Evolutionary conservation across 345 rosid genomes (phyloP), one percentile per base, ranked within the genome.

Genomic region (Boechera divaricarpa): DNA sequence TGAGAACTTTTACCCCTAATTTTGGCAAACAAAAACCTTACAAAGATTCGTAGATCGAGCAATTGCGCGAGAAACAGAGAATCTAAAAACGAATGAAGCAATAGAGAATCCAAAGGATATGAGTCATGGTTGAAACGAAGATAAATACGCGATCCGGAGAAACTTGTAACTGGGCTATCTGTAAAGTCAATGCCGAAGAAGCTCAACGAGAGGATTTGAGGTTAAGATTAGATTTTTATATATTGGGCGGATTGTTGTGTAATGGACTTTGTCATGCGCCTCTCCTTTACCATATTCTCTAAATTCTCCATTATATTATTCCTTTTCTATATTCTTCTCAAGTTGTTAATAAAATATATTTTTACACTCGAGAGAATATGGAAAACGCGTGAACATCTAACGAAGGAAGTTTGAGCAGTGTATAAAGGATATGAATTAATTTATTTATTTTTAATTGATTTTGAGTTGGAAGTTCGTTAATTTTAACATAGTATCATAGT

Each of bases 111-210:
- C 28, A 72, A 78, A 38, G 81, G 81, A 78, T 78, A 78, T 78
- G 81, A 78, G 81, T 78, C 81, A 78, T 78, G 55, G 55, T 6
- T 65, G 72, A 58, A 60, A 48, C 70, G 57, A 53, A 29, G 79
- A 21, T 21, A 21, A 21, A 21, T 21, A 21, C 24, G 77, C 48
- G 76, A 63, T 42, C 53, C 53, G 36, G 38, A 42, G 52, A 26
- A 15, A 13, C 2, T 24, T 42, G 18, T 6, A 31, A 18, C 29
- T 38, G 28, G 39, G 39, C 10, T 39, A 11, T 38, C 44, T 10
- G 5, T 11, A 62, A 33, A 26, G 79, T 76, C 79, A 68, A 76
- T 58, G 61, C 18, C 10, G 73, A 67, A 66, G 73, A 67, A 75
- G 49, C 29, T 65, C 39, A 57, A 10, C 18, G 2, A 70, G 47